phyloP scores from a whole-genome alignment of 1,284 basidiomycete genomes.

The Puccinia coronata region DNA sequence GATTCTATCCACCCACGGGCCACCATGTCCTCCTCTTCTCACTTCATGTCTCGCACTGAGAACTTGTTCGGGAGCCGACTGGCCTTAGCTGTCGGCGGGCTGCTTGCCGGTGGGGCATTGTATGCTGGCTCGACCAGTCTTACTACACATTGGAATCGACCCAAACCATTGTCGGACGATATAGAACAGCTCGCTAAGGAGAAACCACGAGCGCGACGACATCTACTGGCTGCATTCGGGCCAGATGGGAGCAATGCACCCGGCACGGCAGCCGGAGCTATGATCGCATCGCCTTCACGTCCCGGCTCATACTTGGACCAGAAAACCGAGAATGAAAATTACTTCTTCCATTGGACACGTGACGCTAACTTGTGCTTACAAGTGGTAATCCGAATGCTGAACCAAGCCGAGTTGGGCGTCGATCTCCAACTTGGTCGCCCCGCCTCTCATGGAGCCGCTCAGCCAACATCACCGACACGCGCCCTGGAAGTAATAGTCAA shows the following conservation, averaged over 20 bases:
- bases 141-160: neutral
- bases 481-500: constrained; percentile 52
- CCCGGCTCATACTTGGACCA: constrained; percentile 48
- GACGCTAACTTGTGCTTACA: constrained; percentile 51
- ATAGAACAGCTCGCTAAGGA: neutral
- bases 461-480: constrained; percentile 16
- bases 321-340: constrained; percentile 52
- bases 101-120: constrained; percentile 1
- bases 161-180: neutral
- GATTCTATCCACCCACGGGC: no score
- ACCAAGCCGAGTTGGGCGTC: constrained; percentile 49
- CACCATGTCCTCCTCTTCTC: neutral
- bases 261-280: constrained; percentile 45
- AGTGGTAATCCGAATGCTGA: constrained; percentile 44
- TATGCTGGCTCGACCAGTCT: neutral
- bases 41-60: neutral
- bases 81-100: neutral
- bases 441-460: constrained; percentile 53
- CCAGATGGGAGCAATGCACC: constrained; percentile 51
- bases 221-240: constrained; percentile 51
- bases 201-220: constrained; percentile 8
- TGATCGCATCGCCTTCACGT: constrained; percentile 51
- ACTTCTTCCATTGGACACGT: constrained; percentile 53
- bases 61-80: neutral
- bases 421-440: constrained; percentile 32